A percentile compares a stretch with the other conserved stretches of the same genome.
phyloP scores from a whole-genome alignment of 2,329 filamentous ascomycete species.

The Apiospora phragmitis region DNA sequence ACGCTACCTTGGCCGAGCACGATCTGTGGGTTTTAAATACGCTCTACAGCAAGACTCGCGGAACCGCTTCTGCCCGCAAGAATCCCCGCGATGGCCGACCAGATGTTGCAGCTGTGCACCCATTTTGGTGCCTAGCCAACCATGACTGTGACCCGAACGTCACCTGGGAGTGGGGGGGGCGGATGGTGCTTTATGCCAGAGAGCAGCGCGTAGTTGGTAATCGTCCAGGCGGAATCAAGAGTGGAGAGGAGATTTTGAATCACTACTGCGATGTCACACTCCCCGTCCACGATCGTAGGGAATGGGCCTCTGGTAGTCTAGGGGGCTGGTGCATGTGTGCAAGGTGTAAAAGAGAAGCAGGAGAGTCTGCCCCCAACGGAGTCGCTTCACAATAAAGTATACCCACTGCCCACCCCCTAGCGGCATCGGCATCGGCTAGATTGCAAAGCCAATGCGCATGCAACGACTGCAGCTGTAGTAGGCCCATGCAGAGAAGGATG shows the following conservation, averaged over 20 bases:
- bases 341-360: constrained; percentile 75
- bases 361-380: not conserved
- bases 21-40: constrained; percentile 89
- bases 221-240: constrained; percentile 62
- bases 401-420: not conserved
- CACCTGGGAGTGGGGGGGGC: constrained; percentile 86
- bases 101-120: constrained; percentile 90
- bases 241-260: constrained; percentile 83
- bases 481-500: not conserved
- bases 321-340: constrained; percentile 87
- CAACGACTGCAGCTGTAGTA: not conserved
- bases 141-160: constrained; percentile 97
- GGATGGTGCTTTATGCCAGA: constrained; percentile 69
- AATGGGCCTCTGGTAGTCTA: constrained; percentile 85
- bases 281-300: constrained; percentile 75
- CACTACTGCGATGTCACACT: constrained; percentile 91
- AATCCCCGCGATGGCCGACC: constrained; percentile 76
- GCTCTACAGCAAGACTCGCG: constrained; percentile 88
- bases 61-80: constrained; percentile 84
- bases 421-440: not conserved
- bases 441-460: not conserved
- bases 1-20: constrained; percentile 55
- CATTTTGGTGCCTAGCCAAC: constrained; percentile 94
- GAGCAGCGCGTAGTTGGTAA: constrained; percentile 55
- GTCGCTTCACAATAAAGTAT: not conserved